Percentiles rank a stretch among this genome's conserved stretches.
These are phyloP conservation scores for Penicillium silybi DNA, from an alignment of 495 filamentous ascomycete species.

Conservation along the genomic window DNA sequence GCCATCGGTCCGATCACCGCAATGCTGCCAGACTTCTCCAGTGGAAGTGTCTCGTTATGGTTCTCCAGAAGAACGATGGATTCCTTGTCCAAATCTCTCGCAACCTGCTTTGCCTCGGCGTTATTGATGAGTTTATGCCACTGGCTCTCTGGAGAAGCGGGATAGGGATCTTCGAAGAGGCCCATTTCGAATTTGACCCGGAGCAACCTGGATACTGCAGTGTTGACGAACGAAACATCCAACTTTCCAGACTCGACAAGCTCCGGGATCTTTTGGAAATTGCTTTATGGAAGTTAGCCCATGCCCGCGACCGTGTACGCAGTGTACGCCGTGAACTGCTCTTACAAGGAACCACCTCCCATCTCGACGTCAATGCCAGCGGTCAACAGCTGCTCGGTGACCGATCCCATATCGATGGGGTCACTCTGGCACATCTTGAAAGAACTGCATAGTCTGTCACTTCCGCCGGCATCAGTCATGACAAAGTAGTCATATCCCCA, in stretches of 20 bases:
- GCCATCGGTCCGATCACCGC: slow-evolving; percentile 76
- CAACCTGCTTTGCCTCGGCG: slow-evolving; percentile 49
- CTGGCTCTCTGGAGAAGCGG: slow-evolving; percentile 47
- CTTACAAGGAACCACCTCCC: slow-evolving; percentile 64
- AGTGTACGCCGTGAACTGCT: neutral
- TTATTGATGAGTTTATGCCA: slow-evolving; percentile 57
- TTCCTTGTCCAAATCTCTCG: slow-evolving; percentile 59
- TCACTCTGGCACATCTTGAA: slow-evolving; percentile 57
- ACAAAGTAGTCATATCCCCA: slow-evolving; percentile 69
- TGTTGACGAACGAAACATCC: slow-evolving; percentile 51
- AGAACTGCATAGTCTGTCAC: slow-evolving; percentile 58
- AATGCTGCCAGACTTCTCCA: slow-evolving; percentile 56
- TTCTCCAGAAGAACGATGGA: slow-evolving; percentile 70
- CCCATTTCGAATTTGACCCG: slow-evolving; percentile 63
- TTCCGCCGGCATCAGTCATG: slow-evolving; percentile 58
- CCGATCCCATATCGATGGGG: slow-evolving; percentile 56
- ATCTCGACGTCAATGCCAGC: slow-evolving; percentile 74
- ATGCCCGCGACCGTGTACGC: no score
- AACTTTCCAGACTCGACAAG: slow-evolving; percentile 57
- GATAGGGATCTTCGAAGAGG: slow-evolving; percentile 64
- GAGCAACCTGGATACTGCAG: slow-evolving; percentile 60
- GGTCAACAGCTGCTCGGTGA: slow-evolving; percentile 53
- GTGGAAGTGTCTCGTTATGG: slow-evolving; percentile 54
- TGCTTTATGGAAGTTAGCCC: slow-evolving; percentile 30
- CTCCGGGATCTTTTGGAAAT: slow-evolving; percentile 61